phyloP scores from a whole-genome alignment of 192 early-diverging fungal genomes.

The Paraglomus brasilianum region DNA sequence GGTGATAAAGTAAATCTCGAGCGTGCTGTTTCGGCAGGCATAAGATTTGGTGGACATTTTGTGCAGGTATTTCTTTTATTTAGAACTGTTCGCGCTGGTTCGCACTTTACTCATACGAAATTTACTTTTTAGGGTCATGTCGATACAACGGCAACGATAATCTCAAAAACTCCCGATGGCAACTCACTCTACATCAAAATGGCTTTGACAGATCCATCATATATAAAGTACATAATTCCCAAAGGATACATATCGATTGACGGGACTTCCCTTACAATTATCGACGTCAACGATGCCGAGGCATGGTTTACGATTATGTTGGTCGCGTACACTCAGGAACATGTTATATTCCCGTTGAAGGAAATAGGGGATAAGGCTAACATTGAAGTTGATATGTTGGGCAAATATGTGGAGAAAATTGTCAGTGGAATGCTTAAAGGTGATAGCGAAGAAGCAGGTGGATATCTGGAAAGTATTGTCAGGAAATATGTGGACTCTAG shows the following conservation, averaged over 20 bases:
- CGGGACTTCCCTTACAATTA: constrained; percentile 93
- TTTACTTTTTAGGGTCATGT: constrained; percentile 75
- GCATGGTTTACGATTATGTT: constrained; percentile 91
- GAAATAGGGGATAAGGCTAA: constrained; percentile 78
- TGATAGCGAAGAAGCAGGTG: not conserved
- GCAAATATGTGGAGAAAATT: constrained; percentile 78
- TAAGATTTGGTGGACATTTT: constrained; percentile 95
- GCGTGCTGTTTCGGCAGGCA: constrained; percentile 82
- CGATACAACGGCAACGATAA: constrained; percentile 79
- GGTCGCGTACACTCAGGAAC: constrained; percentile 87
- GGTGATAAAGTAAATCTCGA: constrained; percentile 91
- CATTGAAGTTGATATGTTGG: constrained; percentile 97
- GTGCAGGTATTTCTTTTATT: constrained; percentile 62
- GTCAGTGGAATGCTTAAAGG: constrained; percentile 77
- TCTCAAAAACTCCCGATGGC: constrained; percentile 75
- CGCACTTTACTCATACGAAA: constrained; percentile 1
- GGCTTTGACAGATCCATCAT: constrained; percentile 44
- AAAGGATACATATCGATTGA: constrained; percentile 95
- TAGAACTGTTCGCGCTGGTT: not conserved
- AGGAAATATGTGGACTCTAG: constrained; percentile 24
- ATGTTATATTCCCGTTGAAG: constrained; percentile 79
- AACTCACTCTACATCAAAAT: constrained; percentile 81
- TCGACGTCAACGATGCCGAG: constrained; percentile 75
- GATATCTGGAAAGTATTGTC: constrained; percentile 22
- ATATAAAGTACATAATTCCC: constrained; percentile 84